These are phyloP conservation scores for Dissophora globulifera DNA, from an alignment of 192 early-diverging fungal species.

Conservation along the genomic window DNA sequence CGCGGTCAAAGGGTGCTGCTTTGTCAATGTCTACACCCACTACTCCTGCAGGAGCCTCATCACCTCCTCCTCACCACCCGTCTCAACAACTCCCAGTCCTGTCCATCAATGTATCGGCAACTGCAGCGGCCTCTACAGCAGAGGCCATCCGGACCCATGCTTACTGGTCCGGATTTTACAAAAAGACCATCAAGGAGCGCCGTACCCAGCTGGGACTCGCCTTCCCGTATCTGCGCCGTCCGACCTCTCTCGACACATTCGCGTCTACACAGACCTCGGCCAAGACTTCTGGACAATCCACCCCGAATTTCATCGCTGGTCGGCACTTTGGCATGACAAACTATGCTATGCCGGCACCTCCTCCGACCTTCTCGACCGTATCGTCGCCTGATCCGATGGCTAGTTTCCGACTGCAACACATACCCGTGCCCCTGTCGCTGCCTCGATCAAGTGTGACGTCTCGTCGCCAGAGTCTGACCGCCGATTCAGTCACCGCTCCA, in stretches of 20 bases:
- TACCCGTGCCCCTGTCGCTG: neutral
- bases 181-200: constrained; percentile 77
- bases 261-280: constrained; percentile 52
- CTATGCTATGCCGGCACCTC: neutral
- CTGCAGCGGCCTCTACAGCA: neutral
- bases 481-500: too few relatives aligned
- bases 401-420: neutral
- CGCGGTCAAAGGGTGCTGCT: neutral
- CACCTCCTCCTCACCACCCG: neutral
- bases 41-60: too few relatives aligned
- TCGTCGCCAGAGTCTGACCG: neutral
- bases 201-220: constrained; percentile 70
- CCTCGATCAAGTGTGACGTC: neutral
- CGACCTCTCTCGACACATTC: constrained; percentile 45
- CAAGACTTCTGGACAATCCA: constrained; percentile 33
- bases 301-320: constrained; percentile 14
- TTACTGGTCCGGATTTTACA: constrained; percentile 81
- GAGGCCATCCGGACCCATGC: constrained; percentile 38
- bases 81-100: neutral
- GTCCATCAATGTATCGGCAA: constrained; percentile 10
- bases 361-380: neutral
- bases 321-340: constrained; percentile 17
- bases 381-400: neutral
- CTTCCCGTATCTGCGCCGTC: constrained; percentile 60
- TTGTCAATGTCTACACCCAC: too few relatives aligned